Conservation (phyloP, 1,284 basidiomycete genomes). For the Paramarasmius palmivorus region DNA sequence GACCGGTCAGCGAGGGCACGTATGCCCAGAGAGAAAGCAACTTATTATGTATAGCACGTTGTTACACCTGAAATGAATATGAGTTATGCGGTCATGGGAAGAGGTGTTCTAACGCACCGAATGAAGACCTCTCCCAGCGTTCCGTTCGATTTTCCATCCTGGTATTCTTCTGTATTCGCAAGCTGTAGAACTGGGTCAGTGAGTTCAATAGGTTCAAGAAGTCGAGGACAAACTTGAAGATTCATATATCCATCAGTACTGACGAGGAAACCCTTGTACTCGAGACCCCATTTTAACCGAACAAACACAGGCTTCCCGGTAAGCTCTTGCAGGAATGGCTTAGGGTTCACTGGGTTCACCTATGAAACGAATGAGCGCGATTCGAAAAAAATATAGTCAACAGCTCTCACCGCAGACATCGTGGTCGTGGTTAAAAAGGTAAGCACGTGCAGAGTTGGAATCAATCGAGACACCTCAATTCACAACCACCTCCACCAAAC, state of each 20-base stretch:
- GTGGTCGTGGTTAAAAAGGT: conserved; percentile 47
- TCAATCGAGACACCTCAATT: conserved; percentile 1
- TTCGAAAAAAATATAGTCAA: conserved; percentile 1
- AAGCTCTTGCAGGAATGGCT: conserved; percentile 97
- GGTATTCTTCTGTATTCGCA: conserved; percentile 98
- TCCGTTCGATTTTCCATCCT: conserved; percentile 95
- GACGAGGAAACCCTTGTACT: conserved; percentile 99
- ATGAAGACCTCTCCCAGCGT: conserved; percentile 98
- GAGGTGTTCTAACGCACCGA: conserved; percentile 55
- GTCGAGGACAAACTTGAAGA: conserved; percentile 72
- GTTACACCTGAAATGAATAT: conserved; percentile 59
- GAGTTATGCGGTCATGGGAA: background rate
- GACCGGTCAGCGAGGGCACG: conserved; percentile 28
- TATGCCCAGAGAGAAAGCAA: conserved; percentile 28
- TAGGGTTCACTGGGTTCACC: conserved; percentile 96
- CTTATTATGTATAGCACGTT: conserved; percentile 94
- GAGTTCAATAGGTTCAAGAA: background rate
- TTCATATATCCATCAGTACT: conserved; percentile 99
- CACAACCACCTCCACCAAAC: conserved; percentile 8
- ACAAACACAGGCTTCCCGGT: conserved; percentile 97
- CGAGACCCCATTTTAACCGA: conserved; percentile 97
- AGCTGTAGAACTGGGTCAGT: conserved; percentile 51
- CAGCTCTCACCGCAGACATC: conserved; percentile 54
- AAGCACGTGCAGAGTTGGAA: conserved; percentile 61
- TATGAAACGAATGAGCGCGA: conserved; percentile 27